Evolutionary conservation across 192 early-diverging fungal species (phyloP), one percentile per base, ranked within the genome.

Genomic region (Coemansia sp.): DNA sequence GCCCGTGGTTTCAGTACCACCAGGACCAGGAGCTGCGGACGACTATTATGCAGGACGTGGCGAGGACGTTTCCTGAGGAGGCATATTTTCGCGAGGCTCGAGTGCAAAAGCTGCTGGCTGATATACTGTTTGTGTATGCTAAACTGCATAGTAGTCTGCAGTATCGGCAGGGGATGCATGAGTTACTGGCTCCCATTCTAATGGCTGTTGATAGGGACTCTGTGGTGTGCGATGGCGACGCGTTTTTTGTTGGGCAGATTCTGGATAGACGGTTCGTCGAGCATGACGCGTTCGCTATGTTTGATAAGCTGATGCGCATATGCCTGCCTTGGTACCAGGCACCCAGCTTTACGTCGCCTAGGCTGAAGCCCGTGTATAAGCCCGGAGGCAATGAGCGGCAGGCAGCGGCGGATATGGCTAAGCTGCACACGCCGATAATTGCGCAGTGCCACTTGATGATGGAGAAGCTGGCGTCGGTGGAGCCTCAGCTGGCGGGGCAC

Each of bases 151-250:
- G 85, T 13, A 88, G 88, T 33, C 85, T 97, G n/a, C 89, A 90
- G 16, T 99, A 99, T 78, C 87, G 96, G 39, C 96, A 99, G 72
- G 96, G 96, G 28, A 99, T 99, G 96, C 96, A 99, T 69, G 96
- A 99, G 73, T 65, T 99, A 25, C 72, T 95, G 13, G 96, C 93
- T 0, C 91, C 93, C 20, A 78, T 97, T 18, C 86, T 93, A 16
- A 76, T 88, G 77, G 88, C 90, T 0, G 87, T 98, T 20, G 85
- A 94, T 23, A 45, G 70, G 6, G 96, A 98, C 60, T 79, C 83
- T 57, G 69, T 84, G 14, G 84, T 83, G 18, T 45, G 38, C 35
- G 11, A 25, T 5, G 55, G n/a, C 28, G 70, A 35, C 7, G 31
- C 0, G 45, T 74, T 61, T 20, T 86, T 75, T 59, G 79, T 87